Percentiles rank a stretch among this genome's conserved stretches.
Conservation (phyloP, 768 basidiomycete genomes). For the Lactifluus pinguis region DNA sequence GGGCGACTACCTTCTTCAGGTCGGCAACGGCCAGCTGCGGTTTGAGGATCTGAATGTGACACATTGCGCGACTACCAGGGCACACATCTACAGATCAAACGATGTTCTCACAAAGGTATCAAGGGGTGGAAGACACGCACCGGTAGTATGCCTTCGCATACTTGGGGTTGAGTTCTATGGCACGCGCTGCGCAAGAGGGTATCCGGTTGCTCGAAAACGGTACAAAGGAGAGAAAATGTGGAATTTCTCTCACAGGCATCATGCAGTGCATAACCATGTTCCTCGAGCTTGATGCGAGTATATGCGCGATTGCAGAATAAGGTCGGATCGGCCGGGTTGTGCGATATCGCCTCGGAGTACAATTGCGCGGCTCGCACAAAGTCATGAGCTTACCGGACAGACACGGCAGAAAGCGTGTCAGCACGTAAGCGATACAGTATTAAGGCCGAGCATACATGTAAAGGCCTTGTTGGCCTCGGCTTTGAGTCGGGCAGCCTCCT, state of each 20-base stretch:
- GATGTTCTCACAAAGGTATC: neutral
- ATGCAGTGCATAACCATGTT: constrained; percentile 84
- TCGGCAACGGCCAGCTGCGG: constrained; percentile 81
- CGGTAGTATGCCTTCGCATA: constrained; percentile 89
- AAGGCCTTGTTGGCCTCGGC: constrained; percentile 86
- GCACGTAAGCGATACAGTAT: neutral
- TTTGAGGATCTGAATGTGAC: constrained; percentile 83
- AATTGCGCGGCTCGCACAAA: constrained; percentile 68
- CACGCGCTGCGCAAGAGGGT: constrained; percentile 44
- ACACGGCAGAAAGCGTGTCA: neutral
- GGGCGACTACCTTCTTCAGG: constrained; percentile 70
- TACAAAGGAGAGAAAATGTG: neutral
- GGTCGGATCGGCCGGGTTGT: constrained; percentile 82
- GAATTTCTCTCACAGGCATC: constrained; percentile 69
- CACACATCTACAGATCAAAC: neutral
- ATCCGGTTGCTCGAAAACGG: neutral
- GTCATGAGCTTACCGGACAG: constrained; percentile 46
- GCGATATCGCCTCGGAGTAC: constrained; percentile 78
- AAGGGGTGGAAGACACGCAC: constrained; percentile 31
- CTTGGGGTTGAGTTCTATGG: constrained; percentile 78
- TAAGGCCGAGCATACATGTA: constrained; percentile 36
- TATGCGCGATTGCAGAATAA: constrained; percentile 94
- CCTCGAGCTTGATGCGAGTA: constrained; percentile 85
- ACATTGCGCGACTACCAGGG: constrained; percentile 65
- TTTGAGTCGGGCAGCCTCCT: constrained; percentile 65